Base-by-base conservation (phyloP, 805 yeast species). In the Isabelozyma rhagii region DNA sequence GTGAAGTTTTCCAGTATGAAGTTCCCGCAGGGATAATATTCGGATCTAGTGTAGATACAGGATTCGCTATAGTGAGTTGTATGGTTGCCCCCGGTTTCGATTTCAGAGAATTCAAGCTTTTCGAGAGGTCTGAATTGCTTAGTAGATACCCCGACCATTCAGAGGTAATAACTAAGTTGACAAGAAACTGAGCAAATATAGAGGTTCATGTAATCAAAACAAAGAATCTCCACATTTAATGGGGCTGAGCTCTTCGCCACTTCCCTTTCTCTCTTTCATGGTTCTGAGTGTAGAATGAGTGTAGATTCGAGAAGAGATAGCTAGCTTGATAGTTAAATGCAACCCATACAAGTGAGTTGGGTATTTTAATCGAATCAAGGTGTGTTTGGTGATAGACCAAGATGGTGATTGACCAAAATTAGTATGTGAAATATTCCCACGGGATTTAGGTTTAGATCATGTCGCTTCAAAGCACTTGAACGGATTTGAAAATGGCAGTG, bases 321-420 rank as follows among this genome's bases (percentile, higher is more conserved):
- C 84, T 79, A 62, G 83, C 82, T 55, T 83, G 87, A 53, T 71
- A 77, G 58, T 83, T 85, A 76, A 83, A 68, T 1, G 88, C 88
- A 9, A 81, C 64, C 88, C 89, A 83, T 59, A 83, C 88, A 38
- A 74, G 74, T 18, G 69, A 57, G 0, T 60, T 58, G 1, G 87
- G 86, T 9, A 81, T 55, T 80, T 0, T 83, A 70, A 61, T 83
- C 87, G 50, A 80, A 84, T 47, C 84, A 57, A 36, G 79, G 55
- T 0, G 87, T 82, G 4, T 85, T 85, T 42, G 77, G 71, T 0
- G 87, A 48, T 73, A 75, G 1, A 84, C 17, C 17, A 15, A 15
- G 17, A 15, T 15, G 17, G 17, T 15, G 17, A 15, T 15, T 15
- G 17, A 15, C 17, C 17, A 15, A 15, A 15, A 15, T 87, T 0